Percentiles rank a stretch among this genome's conserved stretches.
These are phyloP conservation scores for Leccinum longicurvipes DNA, from an alignment of 768 basidiomycete species.

Conservation along the genomic window DNA sequence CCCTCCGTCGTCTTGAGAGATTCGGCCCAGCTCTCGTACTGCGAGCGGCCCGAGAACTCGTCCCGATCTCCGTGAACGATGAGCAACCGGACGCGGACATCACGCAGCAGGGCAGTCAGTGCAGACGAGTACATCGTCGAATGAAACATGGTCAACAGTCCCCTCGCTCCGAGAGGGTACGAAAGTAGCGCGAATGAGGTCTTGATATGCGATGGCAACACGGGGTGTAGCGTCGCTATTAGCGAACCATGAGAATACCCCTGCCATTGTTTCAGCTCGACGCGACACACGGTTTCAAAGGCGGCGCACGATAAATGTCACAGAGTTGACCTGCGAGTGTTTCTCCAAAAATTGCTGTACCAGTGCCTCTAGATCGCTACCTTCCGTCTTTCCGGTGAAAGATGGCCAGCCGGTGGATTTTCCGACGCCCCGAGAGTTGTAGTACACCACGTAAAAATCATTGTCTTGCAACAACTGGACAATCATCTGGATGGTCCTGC, in stretches of 20 bases:
- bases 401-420: slow-evolving; percentile 70
- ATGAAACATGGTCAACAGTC: slow-evolving; percentile 67
- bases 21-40: slow-evolving; percentile 55
- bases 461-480: slow-evolving; percentile 38
- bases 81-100: slow-evolving; percentile 50
- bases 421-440: slow-evolving; percentile 79
- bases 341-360: slow-evolving; percentile 50
- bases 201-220: slow-evolving; percentile 45
- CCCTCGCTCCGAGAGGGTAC: slow-evolving; percentile 69
- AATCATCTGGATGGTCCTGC: slow-evolving; percentile 43
- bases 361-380: slow-evolving; percentile 61
- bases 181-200: slow-evolving; percentile 70
- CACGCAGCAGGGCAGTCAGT: slow-evolving; percentile 47
- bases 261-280: slow-evolving; percentile 37
- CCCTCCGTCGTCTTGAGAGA: slow-evolving; percentile 32
- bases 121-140: slow-evolving; percentile 50
- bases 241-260: slow-evolving; percentile 83
- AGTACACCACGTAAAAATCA: slow-evolving; percentile 60
- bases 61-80: slow-evolving; percentile 67
- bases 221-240: slow-evolving; percentile 62
- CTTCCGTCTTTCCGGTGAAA: slow-evolving; percentile 69
- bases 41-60: slow-evolving; percentile 59
- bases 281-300: background rate
- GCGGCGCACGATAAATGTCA: slow-evolving; percentile 58
- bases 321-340: slow-evolving; percentile 41